These are phyloP conservation scores for Populus nigra DNA, from an alignment of 345 rosid genomes.

Conservation along the genomic window DNA sequence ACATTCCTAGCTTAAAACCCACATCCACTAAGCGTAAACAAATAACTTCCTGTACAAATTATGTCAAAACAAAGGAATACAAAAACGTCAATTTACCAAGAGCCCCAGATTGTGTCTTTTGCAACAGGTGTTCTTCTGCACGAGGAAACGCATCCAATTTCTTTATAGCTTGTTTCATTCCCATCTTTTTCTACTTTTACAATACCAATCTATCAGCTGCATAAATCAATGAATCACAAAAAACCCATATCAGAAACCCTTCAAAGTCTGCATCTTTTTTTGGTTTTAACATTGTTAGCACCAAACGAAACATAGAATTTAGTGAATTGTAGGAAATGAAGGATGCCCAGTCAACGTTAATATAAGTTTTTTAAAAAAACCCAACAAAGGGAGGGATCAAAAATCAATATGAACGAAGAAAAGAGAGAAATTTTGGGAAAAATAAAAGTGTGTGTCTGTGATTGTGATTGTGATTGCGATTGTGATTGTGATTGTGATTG, in stretches of 20 bases:
- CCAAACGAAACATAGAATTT: background rate
- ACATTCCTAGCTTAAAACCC: background rate
- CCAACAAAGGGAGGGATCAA: background rate
- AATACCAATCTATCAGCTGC: background rate
- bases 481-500: background rate
- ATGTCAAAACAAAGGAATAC: background rate
- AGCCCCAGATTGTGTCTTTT: slow-evolving; percentile 92
- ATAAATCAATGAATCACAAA: background rate
- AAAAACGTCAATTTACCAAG: slow-evolving; percentile 42
- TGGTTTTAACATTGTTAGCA: background rate
- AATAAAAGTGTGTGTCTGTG: background rate
- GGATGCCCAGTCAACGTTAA: background rate
- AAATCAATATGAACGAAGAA: background rate
- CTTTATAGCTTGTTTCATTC: slow-evolving; percentile 76
- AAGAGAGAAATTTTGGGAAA: background rate
- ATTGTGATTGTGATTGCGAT: background rate
- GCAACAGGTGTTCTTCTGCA: slow-evolving; percentile 91
- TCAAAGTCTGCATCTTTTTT: background rate
- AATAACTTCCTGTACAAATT: background rate
- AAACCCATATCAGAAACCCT: background rate
- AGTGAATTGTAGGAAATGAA: background rate
- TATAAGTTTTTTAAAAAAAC: background rate
- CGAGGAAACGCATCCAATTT: slow-evolving; percentile 94
- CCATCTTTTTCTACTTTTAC: slow-evolving; percentile 39
- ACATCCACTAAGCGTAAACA: background rate